Evolutionary conservation across 257 asterid species (phyloP).

Genomic region (Penstemon newberryi): DNA sequence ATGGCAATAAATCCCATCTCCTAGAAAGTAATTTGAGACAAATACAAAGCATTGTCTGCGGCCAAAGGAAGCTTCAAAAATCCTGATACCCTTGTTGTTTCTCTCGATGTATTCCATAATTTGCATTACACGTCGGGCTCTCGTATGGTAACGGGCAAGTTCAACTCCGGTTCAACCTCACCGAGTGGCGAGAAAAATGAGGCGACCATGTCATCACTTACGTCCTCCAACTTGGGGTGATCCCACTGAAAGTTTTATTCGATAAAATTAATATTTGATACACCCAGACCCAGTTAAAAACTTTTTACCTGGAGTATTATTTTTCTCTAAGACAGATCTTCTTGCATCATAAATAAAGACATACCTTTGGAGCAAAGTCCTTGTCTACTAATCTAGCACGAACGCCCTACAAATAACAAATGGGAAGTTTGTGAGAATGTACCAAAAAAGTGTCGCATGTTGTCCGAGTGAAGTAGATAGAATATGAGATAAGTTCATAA

Average conservation of each 20-base stretch:
- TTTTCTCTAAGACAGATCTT: neutral
- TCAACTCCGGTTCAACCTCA: slow-evolving; percentile 69
- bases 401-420: slow-evolving; percentile 58
- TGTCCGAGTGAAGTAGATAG: neutral
- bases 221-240: slow-evolving; percentile 68
- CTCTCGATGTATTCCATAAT: neutral
- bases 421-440: neutral
- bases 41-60: slow-evolving; percentile 3
- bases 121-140: slow-evolving; percentile 73
- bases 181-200: slow-evolving; percentile 55
- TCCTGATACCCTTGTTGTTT: neutral
- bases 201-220: slow-evolving; percentile 70
- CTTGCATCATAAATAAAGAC: neutral
- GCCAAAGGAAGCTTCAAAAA: slow-evolving; percentile 23
- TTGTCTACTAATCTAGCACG: slow-evolving; percentile 93
- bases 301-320: neutral
- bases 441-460: neutral
- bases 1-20: neutral
- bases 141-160: slow-evolving; percentile 75
- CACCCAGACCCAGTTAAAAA: neutral
- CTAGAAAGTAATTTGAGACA: slow-evolving; percentile 3
- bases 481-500: slow-evolving; percentile 34
- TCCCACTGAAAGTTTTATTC: slow-evolving; percentile 62
- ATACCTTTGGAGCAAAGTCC: slow-evolving; percentile 95
- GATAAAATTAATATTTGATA: no score